Evolutionary conservation across 495 filamentous ascomycete species (phyloP), one percentile per base, ranked within the genome.

Genomic region (Neurospora sp.): DNA sequence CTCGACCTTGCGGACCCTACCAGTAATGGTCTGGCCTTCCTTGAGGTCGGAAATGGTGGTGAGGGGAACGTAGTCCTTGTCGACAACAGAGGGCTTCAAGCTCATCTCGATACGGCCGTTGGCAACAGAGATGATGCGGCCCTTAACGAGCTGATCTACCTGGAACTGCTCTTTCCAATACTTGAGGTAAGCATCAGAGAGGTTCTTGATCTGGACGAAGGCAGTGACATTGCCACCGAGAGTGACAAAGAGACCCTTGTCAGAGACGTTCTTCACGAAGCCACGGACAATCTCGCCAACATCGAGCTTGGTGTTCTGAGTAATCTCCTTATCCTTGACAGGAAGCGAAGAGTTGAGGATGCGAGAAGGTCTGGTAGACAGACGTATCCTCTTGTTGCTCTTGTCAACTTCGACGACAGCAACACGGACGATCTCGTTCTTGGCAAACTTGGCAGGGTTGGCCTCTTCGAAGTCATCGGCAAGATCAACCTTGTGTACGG

Each of bases 81-180:
- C 92, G 38, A 98, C 84, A 16, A 91, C 87, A 2, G 95, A 97
- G 35, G 89, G 86, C 81, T 94, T 97, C 80, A 99, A 81, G 76
- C 89, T 96, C 87, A 99, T 87, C 79, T 96, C 92, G 54, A 97
- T 77, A 77, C 92, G 92, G 72, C 89, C 88, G n/a, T 89, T 72
- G 74, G 96, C 89, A 5, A 93, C 87, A 5, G 87, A 80, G 35
- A 91, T 89, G 77, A 99, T 85, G 69, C 93, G 92, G 69, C 93
- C 96, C 81, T 91, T 94, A 38, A 99, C 92, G 20, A 99, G 85
- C 81, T 98, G 93, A 77, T 93, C 93, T 41, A 92, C 82, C 75
- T 95, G 88, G 83, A 93, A 97, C 18, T 88, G 82, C n/a, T 91
- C 87, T 83, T 97, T 97, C 96, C 96, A 99, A 69, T 98, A 93